Evolutionary conservation across 225 moss, liverwort and hornwort species (phyloP), one percentile per base, ranked within the genome.

Genomic region (Anthoceros angustus): DNA sequence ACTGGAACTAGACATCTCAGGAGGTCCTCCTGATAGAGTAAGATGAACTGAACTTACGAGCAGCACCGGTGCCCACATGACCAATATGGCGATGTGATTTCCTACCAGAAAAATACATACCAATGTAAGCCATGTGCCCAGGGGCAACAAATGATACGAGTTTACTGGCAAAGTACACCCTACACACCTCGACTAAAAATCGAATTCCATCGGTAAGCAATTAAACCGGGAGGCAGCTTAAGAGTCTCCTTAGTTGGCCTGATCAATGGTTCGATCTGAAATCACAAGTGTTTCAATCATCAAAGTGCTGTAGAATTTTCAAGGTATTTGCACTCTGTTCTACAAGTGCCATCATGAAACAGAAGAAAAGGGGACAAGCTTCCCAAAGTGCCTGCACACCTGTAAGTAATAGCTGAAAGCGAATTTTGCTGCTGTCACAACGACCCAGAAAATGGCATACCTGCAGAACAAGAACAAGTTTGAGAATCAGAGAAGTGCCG

Each of bases 1-100:
- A 18, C 11, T 25, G 23, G 15, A 6, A 24, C 24, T 20, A 42
- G 18, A 42, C 20, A 39, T 42, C 26, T 38, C 12, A 64, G 41
- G 0, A 2, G 43, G 43, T n/a, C 11, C 14, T 9, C 4, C 16
- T 41, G 25, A 20, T 25, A 24, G 5, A 24, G 5, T 3, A 5
- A 42, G 25, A 61, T 48, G 48, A 40, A 43, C 70, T 50, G 16
- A 75, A 46, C 70, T 43, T 77, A 98, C 98, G 88, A 98, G 66
- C 14, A 98, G 69, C 12, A 98, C 74, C 40, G 98, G 98, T 71
- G 98, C 88, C 98, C 98, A 98, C 40, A 98, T 87, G 49, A 87
- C 85, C 45, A 98, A 64, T 5, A 98, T 76, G 63, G 92, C 98
- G 75, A 91, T 88, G 40, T 86, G 77, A 64, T 45, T 84, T 55